A percentile compares a stretch with the other conserved stretches of the same genome.
phyloP scores from a whole-genome alignment of 1,284 basidiomycete genomes.

The Cystobasidium sp. region DNA sequence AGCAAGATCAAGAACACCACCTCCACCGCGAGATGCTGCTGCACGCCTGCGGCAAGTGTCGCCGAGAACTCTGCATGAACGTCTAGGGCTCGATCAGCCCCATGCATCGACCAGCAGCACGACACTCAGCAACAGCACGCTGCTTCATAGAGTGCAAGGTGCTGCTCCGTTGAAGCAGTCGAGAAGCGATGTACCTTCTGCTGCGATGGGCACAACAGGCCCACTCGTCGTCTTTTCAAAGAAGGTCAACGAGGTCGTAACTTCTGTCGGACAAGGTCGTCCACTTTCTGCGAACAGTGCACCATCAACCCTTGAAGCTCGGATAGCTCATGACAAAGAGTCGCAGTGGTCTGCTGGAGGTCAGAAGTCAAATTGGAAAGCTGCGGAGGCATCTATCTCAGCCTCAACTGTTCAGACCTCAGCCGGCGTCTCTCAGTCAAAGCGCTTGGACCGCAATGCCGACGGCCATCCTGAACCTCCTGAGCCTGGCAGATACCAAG shows the following conservation, averaged over 20 bases:
- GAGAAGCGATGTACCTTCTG: not conserved
- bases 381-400: not conserved
- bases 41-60: not conserved
- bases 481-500: not conserved
- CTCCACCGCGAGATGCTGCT: too few relatives aligned
- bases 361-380: not conserved
- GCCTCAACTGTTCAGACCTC: too few relatives aligned
- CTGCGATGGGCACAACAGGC: not conserved
- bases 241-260: not conserved
- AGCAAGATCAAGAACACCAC: too few relatives aligned
- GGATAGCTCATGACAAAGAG: not conserved
- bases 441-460: not conserved
- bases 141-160: conserved; percentile 15
- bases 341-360: not conserved
- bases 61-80: conserved; percentile 7
- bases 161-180: not conserved
- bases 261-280: conserved; percentile 4
- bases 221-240: not conserved
- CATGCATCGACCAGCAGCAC: too few relatives aligned
- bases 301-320: not conserved
- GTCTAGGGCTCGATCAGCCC: not conserved
- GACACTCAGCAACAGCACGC: not conserved
- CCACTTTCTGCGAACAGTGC: not conserved
- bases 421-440: too few relatives aligned
- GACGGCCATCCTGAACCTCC: not conserved